Evolutionary conservation across 768 basidiomycete genomes (phyloP).

Genomic region (Boletus coccyginus): DNA sequence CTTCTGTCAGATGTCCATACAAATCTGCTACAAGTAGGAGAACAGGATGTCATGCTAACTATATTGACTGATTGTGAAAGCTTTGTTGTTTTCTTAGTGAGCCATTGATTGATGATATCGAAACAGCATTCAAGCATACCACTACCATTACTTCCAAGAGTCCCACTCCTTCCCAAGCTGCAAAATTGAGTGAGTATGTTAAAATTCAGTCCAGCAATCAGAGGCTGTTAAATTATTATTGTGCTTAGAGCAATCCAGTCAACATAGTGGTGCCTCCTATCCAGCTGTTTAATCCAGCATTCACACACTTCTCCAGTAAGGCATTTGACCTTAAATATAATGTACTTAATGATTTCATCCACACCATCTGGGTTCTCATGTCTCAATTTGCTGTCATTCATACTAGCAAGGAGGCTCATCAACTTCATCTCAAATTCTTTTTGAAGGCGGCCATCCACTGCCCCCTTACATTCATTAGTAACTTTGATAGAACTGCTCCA

Average conservation of each 20-base stretch:
- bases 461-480: background rate
- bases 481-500: background rate
- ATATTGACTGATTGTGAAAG: no score
- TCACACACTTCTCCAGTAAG: slow-evolving; percentile 25
- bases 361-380: slow-evolving; percentile 9
- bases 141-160: background rate
- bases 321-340: slow-evolving; percentile 10
- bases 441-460: background rate
- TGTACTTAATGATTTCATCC: slow-evolving; percentile 9
- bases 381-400: slow-evolving; percentile 13
- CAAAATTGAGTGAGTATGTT: slow-evolving; percentile 8
- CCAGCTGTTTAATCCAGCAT: slow-evolving; percentile 23
- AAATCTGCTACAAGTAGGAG: no score
- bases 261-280: slow-evolving; percentile 4
- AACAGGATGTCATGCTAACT: no score
- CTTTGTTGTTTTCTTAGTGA: background rate
- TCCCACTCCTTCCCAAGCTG: slow-evolving; percentile 7
- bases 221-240: slow-evolving; percentile 13
- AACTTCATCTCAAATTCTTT: background rate
- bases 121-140: background rate
- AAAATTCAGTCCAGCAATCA: background rate
- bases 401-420: background rate
- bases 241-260: background rate
- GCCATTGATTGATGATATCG: background rate
- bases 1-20: no score